Evolutionary conservation across 345 rosid genomes (phyloP), one percentile per base, ranked within the genome.

Genomic region (Eucalyptus cladocalyx): DNA sequence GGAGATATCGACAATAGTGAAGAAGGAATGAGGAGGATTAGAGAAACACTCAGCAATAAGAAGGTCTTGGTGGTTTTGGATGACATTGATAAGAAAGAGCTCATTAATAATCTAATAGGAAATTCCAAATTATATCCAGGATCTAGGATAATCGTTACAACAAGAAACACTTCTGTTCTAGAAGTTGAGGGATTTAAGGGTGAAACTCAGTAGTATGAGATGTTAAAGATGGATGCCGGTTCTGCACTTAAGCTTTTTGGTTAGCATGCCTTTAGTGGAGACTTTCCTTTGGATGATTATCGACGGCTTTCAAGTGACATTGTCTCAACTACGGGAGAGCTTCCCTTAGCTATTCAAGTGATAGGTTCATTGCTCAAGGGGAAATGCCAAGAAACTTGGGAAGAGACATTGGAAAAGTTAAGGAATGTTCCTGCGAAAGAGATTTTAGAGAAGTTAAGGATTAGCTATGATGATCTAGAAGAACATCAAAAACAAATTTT

Each of bases 111-210:
- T 4, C 34, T 65, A 14, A 7, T n/a, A n/a, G 72, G 72, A 65
- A 30, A n/a, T 65, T 30, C 19, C 19, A 65, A n/a, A 14, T 65
- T 65, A n/a, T 5, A 7, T n/a, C 4, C 0, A 65, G 76, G 76
- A 65, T 65, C 76, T 15, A 65, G 76, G 76, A 30, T 65, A 7
- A 65, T 65, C 1, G 2, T 65, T 4, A 65, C 76, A 7, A 2
- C 37, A 6, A n/a, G 40, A n/a, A 2, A n/a, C 21, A 65, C 0
- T 7, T 9, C 0, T 15, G 17, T n/a, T 65, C 18, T n/a, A 18
- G 3, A 15, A 7, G 19, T 3, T 65, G 76, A 34, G 21, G 37
- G 21, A 65, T 65, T 65, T n/a, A 3, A 65, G 2, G 37, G 3
- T 65, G 3, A 16, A 4, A n/a, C 17, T 65, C 21, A 2, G 1